Evolutionary conservation across 164 flowering plant genomes (phyloP), one percentile per base, ranked within the genome.

Genomic region (Tetracentron sinense): DNA sequence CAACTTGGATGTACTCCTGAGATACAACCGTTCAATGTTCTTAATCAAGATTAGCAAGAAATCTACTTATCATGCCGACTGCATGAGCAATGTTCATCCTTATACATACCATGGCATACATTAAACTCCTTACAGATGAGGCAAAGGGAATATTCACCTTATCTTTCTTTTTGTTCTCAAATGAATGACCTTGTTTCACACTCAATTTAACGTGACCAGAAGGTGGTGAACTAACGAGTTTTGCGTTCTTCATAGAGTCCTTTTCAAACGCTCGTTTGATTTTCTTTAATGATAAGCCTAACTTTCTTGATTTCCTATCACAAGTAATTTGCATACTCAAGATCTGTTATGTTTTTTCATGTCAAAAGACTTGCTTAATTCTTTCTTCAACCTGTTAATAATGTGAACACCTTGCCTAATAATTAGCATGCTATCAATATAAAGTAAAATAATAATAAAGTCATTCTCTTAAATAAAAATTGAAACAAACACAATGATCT

Each of bases 31-130:
- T 20, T 42, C 22, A 56, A 33, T 56, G 59, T n/a, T 56, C 42
- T 4, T 56, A 16, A 4, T 35, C 2, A 15, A 25, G 62, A 23
- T 59, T 59, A 15, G 33, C 14, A n/a, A 42, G 20, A 59, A 42
- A 25, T 30, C 42, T 28, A 3, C 42, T 30, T 0, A 17, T 4
- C 6, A 10, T 5, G 30, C 42, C 14, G 19, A 46, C 53, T 3
- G 2, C 35, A 16, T 60, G 33, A 17, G 51, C 53, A 10, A 60
- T 38, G 7, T 57, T 0, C 10, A 17, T 47, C 19, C 28, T 3
- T 60, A 52, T 46, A 23, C 38, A 46, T 25, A 60, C 62, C 35
- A 44, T 60, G 7, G 14, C 15, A 42, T 60, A 60, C 53, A 60
- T 60, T 4, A 46, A 42, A 25, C 35, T 26, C 31, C 62, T 30